Percentiles rank a stretch among this genome's conserved stretches.
Conservation (phyloP, 768 basidiomycete genomes). For the Tylopilus vinaceipallidus region DNA sequence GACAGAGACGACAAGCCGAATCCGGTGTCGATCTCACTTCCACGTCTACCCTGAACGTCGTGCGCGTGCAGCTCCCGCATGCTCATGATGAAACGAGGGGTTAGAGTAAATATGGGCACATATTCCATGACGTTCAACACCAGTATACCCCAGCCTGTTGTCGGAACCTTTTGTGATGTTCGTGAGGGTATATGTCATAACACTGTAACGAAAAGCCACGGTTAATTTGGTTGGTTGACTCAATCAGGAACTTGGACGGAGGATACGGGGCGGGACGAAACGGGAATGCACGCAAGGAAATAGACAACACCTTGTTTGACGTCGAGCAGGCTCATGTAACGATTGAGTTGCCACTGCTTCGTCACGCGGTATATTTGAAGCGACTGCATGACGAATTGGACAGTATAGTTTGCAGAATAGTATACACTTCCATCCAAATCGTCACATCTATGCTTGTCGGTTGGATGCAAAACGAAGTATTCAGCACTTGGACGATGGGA, state of each 20-base stretch:
- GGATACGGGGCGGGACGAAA: too few relatives aligned
- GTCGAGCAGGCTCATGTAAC: background rate
- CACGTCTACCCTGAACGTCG: background rate
- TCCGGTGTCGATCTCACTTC: background rate
- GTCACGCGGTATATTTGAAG: background rate
- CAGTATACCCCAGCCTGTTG: too few relatives aligned
- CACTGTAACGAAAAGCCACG: background rate
- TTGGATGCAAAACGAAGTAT: background rate
- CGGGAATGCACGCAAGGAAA: background rate
- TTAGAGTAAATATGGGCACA: background rate
- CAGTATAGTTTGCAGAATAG: background rate
- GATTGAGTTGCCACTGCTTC: background rate
- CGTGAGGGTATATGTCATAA: too few relatives aligned
- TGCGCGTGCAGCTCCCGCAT: background rate
- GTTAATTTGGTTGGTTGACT: background rate
- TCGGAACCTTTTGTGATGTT: background rate
- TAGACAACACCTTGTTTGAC: background rate
- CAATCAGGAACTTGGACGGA: background rate
- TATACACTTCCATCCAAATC: background rate
- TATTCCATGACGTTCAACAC: background rate
- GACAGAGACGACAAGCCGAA: background rate
- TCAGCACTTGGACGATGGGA: background rate
- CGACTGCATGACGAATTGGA: background rate
- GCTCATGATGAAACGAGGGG: background rate
- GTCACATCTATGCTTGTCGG: background rate